Percentiles rank a stretch among this genome's conserved stretches.
These are phyloP conservation scores for Rhinocladiella mackenziei DNA, from an alignment of 2,329 filamentous ascomycete genomes.

Conservation along the genomic window DNA sequence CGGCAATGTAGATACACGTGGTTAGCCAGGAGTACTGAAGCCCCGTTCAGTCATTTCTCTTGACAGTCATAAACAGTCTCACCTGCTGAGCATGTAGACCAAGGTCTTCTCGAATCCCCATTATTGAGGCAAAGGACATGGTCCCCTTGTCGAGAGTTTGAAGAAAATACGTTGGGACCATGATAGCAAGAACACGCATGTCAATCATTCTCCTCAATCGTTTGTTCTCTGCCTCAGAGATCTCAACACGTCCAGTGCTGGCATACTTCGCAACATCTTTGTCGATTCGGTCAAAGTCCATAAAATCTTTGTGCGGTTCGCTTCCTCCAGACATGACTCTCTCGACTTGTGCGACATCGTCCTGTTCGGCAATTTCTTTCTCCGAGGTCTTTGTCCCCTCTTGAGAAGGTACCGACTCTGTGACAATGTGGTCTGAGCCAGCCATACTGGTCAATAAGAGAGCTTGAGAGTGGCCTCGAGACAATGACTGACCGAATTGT, in stretches of 20 bases:
- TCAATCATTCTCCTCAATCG: slow-evolving; percentile 64
- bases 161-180: slow-evolving; percentile 70
- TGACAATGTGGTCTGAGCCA: slow-evolving; percentile 3
- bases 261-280: slow-evolving; percentile 68
- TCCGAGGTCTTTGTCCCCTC: not conserved
- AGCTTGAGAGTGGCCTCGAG: no score
- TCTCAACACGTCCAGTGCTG: slow-evolving; percentile 51
- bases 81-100: slow-evolving; percentile 43
- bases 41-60: slow-evolving; percentile 10
- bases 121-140: slow-evolving; percentile 42
- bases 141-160: slow-evolving; percentile 49
- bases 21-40: slow-evolving; percentile 67
- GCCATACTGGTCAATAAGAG: not conserved
- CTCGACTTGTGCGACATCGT: slow-evolving; percentile 47
- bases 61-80: slow-evolving; percentile 2
- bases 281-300: slow-evolving; percentile 61
- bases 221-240: slow-evolving; percentile 57
- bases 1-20: slow-evolving; percentile 69
- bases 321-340: slow-evolving; percentile 45
- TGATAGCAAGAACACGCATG: slow-evolving; percentile 62
- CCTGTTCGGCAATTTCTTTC: slow-evolving; percentile 16
- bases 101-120: slow-evolving; percentile 44
- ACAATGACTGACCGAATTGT: no score
- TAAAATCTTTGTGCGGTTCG: slow-evolving; percentile 48
- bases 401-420: slow-evolving; percentile 5